These are phyloP conservation scores for Acrocalymma vagum DNA, from an alignment of 2,329 filamentous ascomycete species.

Conservation along the genomic window DNA sequence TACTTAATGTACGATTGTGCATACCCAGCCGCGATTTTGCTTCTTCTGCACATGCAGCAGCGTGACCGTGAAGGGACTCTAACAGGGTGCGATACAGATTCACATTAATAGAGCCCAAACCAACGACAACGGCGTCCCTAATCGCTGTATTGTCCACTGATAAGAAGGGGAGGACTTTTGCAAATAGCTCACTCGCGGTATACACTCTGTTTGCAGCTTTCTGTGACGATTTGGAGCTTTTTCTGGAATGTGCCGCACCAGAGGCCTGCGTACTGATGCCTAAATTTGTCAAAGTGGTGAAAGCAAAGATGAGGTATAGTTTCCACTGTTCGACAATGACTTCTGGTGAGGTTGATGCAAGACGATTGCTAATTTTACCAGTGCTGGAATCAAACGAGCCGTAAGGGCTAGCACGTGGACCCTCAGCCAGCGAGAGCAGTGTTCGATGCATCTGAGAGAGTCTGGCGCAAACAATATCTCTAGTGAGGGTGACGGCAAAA, in stretches of 20 bases:
- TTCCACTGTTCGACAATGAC: constrained; percentile 98
- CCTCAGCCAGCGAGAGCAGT: constrained; percentile 81
- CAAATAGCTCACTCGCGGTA: constrained; percentile 88
- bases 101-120: constrained; percentile 92
- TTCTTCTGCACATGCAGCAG: constrained; percentile 86
- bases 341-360: constrained; percentile 77
- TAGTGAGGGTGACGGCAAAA: constrained; percentile 87
- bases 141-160: constrained; percentile 82
- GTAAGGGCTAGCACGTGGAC: constrained; percentile 55
- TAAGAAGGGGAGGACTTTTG: constrained; percentile 87
- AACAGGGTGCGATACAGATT: constrained; percentile 91
- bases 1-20: constrained; percentile 86
- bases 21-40: constrained; percentile 77
- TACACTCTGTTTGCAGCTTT: constrained; percentile 80
- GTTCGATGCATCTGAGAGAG: constrained; percentile 91
- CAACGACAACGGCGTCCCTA: constrained; percentile 87
- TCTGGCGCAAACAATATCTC: constrained; percentile 91
- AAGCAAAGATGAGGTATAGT: constrained; percentile 94
- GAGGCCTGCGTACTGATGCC: constrained; percentile 67
- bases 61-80: constrained; percentile 87
- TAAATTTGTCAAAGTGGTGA: constrained; percentile 89
- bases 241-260: constrained; percentile 77
- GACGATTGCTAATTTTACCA: constrained; percentile 64
- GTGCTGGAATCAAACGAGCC: constrained; percentile 70
- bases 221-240: constrained; percentile 76